These are phyloP conservation scores for Kodamaea sp. DNA, from an alignment of 1,139 yeast species.

Conservation along the genomic window DNA sequence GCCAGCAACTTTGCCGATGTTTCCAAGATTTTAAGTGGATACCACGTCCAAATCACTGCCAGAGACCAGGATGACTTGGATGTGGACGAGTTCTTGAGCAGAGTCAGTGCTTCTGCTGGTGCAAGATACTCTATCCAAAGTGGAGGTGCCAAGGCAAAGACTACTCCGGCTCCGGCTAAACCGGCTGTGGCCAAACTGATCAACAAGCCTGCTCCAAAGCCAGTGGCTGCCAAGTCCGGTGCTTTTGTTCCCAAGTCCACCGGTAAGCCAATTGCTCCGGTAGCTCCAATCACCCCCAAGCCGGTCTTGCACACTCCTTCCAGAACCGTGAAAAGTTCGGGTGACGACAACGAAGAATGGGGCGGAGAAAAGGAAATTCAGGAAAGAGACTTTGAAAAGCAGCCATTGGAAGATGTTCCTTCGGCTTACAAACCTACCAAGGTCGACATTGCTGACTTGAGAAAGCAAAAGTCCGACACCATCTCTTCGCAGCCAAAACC, in stretches of 20 bases:
- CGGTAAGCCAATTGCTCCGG: conserved; percentile 38
- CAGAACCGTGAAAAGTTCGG: conserved; percentile 25
- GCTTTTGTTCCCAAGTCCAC: conserved; percentile 41
- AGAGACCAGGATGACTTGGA: conserved; percentile 89
- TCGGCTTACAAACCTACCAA: conserved; percentile 72
- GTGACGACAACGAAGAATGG: conserved; percentile 65
- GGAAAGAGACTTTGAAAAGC: conserved; percentile 65
- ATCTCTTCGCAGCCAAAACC: conserved; percentile 44
- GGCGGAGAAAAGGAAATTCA: conserved; percentile 60
- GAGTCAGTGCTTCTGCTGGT: conserved; percentile 91
- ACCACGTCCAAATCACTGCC: conserved; percentile 97
- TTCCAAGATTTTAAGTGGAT: conserved; percentile 69
- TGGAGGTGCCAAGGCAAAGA: conserved; percentile 8
- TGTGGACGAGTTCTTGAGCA: conserved; percentile 69
- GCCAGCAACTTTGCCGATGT: conserved; percentile 77
- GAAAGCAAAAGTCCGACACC: conserved; percentile 50
- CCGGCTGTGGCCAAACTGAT: conserved; percentile 23
- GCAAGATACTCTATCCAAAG: conserved; percentile 81
- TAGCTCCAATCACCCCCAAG: conserved; percentile 23
- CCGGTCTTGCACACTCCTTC: conserved; percentile 16
- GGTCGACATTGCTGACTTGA: conserved; percentile 44
- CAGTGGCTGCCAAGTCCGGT: conserved; percentile 20
- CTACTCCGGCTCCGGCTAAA: conserved; percentile 13
- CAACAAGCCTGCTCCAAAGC: conserved; percentile 28
- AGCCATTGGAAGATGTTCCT: conserved; percentile 62